phyloP scores from a whole-genome alignment of 192 early-diverging fungal species.

The Coemansia sp. region DNA sequence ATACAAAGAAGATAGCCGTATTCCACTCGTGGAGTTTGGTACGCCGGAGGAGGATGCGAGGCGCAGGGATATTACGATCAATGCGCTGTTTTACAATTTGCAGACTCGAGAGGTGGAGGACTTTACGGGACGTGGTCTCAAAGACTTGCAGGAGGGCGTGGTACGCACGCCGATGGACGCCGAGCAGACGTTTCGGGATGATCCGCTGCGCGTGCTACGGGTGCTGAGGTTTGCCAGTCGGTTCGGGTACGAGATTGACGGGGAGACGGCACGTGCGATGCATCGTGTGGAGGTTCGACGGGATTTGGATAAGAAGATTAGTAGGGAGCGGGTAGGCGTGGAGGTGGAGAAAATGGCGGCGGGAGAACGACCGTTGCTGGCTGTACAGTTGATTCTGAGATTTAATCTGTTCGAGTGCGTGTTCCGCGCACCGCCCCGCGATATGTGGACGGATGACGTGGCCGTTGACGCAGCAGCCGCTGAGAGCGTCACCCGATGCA shows the following conservation, averaged over 20 bases:
- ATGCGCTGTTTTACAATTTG: conserved; percentile 96
- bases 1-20: conserved; percentile 79
- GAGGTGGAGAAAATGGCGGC: conserved; percentile 94
- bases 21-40: conserved; percentile 79
- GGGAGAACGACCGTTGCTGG: conserved; percentile 57
- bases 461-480: neutral
- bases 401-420: conserved; percentile 49
- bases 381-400: conserved; percentile 52
- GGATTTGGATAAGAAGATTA: conserved; percentile 80
- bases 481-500: conserved; percentile 11
- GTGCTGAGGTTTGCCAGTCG: conserved; percentile 94
- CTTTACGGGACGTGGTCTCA: conserved; percentile 73
- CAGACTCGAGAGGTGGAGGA: conserved; percentile 83
- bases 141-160: conserved; percentile 68
- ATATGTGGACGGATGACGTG: neutral
- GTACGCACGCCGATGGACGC: conserved; percentile 91
- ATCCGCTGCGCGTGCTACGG: conserved; percentile 91
- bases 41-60: conserved; percentile 89
- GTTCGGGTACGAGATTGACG: conserved; percentile 76
- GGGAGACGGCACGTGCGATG: conserved; percentile 64
- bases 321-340: conserved; percentile 84
- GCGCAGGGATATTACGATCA: conserved; percentile 97
- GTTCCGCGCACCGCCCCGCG: conserved; percentile 25
- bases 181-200: conserved; percentile 87
- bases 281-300: conserved; percentile 56